Conservation (phyloP, 2,329 filamentous ascomycete species). For the Verticillium zaregamsianum region DNA sequence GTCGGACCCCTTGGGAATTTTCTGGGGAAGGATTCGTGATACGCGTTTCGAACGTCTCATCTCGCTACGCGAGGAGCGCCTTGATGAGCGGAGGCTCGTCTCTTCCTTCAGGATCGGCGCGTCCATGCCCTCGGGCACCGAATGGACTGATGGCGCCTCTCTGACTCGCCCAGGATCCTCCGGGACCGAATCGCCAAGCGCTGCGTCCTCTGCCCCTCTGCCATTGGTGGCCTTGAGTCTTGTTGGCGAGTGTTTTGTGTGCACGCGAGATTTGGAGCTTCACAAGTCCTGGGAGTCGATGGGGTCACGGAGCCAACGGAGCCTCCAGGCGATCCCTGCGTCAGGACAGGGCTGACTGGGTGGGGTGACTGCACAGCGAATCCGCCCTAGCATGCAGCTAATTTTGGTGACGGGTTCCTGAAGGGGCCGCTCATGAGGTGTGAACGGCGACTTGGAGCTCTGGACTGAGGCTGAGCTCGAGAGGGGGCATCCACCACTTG, state of each 20-base stretch:
- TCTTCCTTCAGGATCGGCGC: background rate
- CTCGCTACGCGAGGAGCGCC: background rate
- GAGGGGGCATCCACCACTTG: background rate
- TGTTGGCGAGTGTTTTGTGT: background rate
- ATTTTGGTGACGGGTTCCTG: background rate
- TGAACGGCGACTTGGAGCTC: background rate
- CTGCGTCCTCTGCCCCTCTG: background rate
- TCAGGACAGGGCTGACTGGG: slow-evolving; percentile 2
- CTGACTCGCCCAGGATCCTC: background rate
- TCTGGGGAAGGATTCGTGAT: background rate
- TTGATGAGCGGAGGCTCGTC: background rate
- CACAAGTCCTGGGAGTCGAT: background rate
- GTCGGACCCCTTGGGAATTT: background rate
- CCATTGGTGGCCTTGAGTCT: background rate
- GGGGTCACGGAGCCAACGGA: background rate
- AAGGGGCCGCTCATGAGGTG: background rate
- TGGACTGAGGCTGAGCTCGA: background rate
- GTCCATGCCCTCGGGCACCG: background rate
- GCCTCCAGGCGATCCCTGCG: slow-evolving; percentile 2
- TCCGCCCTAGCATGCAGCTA: background rate
- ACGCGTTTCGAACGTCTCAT: slow-evolving; percentile 1
- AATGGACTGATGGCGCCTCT: background rate
- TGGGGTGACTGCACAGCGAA: background rate
- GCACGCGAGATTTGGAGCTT: background rate
- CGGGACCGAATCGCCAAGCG: background rate